phyloP scores from a whole-genome alignment of 1,139 yeast species.

The Suhomyces maxii region DNA sequence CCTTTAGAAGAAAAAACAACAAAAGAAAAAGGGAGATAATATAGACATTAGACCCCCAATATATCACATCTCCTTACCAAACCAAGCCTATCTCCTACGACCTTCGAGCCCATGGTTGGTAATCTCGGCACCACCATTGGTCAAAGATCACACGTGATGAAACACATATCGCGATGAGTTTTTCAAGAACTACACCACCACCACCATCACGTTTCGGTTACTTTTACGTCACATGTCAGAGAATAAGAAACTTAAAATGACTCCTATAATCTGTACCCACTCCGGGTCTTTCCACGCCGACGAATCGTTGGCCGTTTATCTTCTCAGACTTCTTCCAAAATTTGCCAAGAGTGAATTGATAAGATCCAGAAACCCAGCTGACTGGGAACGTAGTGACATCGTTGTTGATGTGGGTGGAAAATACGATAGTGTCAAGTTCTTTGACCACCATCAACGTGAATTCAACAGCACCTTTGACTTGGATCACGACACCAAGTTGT shows the following conservation, averaged over 20 bases:
- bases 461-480: conserved; percentile 39
- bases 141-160: not conserved
- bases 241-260: conserved; percentile 23
- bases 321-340: conserved; percentile 73
- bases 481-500: conserved; percentile 64
- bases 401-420: conserved; percentile 96
- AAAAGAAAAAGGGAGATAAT: too few species aligned
- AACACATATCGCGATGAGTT: not conserved
- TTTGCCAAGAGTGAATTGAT: conserved; percentile 66
- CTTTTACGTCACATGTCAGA: conserved; percentile 10
- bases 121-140: not conserved
- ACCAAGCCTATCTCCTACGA: too few species aligned
- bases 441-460: conserved; percentile 93
- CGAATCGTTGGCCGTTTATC: conserved; percentile 92
- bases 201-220: not conserved
- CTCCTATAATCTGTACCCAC: conserved; percentile 75
- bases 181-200: not conserved
- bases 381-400: conserved; percentile 85
- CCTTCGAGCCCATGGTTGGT: not conserved
- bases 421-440: conserved; percentile 82
- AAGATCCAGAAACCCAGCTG: conserved; percentile 79
- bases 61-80: too few species aligned
- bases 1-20: too few species aligned
- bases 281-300: conserved; percentile 97
- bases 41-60: too few species aligned